Evolutionary conservation across 495 filamentous ascomycete species (phyloP).

Genomic region (Monascus purpureus): DNA sequence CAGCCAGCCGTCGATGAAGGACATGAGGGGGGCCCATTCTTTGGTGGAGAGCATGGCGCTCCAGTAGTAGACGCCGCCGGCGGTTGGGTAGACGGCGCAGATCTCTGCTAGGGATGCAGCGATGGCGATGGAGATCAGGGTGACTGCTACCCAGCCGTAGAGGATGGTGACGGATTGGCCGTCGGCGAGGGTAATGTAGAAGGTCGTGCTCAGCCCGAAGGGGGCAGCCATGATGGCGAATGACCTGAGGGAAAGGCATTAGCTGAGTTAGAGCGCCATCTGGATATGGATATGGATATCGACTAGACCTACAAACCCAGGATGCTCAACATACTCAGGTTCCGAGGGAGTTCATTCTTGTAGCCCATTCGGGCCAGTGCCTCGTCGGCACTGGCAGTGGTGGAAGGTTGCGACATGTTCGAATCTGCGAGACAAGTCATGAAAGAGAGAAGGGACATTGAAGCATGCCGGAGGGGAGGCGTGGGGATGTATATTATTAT

Average conservation of each 20-base stretch:
- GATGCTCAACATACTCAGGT: constrained; percentile 51
- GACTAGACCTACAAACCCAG: constrained; percentile 36
- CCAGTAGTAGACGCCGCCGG: constrained; percentile 63
- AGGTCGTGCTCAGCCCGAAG: constrained; percentile 55
- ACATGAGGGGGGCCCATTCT: constrained; percentile 47
- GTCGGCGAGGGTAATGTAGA: constrained; percentile 53
- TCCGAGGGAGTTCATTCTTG: constrained; percentile 45
- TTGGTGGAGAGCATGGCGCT: constrained; percentile 46
- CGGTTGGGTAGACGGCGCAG: constrained; percentile 57
- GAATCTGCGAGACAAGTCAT: too few relatives aligned
- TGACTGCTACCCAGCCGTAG: constrained; percentile 58
- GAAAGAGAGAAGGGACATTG: too few relatives aligned
- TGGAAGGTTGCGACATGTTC: constrained; percentile 5
- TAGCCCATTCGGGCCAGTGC: constrained; percentile 49
- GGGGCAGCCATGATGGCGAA: constrained; percentile 48
- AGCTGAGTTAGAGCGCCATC: constrained; percentile 2
- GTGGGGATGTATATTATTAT: too few relatives aligned
- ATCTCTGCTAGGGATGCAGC: constrained; percentile 67
- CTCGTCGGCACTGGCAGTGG: constrained; percentile 33
- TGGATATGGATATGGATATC: too few relatives aligned
- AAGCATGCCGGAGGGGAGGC: too few relatives aligned
- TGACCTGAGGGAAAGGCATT: constrained; percentile 20
- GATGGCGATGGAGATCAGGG: constrained; percentile 54
- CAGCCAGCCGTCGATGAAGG: constrained; percentile 63
- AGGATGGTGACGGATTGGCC: constrained; percentile 53